Evolutionary conservation across 352 stramenopile species (phyloP).

Genomic region (Phytopythium boreale): DNA sequence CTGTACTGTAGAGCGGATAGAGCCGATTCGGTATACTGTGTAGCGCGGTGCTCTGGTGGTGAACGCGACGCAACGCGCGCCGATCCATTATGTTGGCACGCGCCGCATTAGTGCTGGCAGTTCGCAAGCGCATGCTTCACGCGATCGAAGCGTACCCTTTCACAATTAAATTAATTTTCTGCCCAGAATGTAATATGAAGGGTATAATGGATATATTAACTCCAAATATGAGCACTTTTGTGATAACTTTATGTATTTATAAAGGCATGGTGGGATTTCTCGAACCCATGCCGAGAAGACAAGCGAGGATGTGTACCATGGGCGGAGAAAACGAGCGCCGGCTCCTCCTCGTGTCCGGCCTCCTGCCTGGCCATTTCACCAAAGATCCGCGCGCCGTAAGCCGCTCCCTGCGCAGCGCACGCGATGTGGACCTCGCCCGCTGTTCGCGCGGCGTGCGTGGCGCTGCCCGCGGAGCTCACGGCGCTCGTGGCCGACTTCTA

Average conservation of each 20-base stretch:
- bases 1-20: too few relatives aligned
- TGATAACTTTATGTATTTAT: not conserved
- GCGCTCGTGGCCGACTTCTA: conserved; percentile 34
- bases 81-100: too few relatives aligned
- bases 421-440: conserved; percentile 18
- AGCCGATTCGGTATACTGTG: too few relatives aligned
- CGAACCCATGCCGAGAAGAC: not conserved
- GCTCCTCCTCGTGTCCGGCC: too few relatives aligned
- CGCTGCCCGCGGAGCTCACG: conserved; percentile 30
- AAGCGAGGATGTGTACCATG: not conserved
- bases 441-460: conserved; percentile 36
- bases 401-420: not conserved
- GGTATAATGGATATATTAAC: not conserved
- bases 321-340: too few relatives aligned
- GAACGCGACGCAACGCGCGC: not conserved
- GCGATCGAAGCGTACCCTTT: not conserved
- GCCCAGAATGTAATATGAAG: not conserved
- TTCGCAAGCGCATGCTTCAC: not conserved
- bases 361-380: too few relatives aligned
- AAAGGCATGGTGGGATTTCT: not conserved
- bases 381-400: too few relatives aligned
- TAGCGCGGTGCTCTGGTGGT: too few relatives aligned
- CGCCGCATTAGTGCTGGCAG: not conserved
- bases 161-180: not conserved
- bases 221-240: too few relatives aligned